Conservation (phyloP, 2,329 filamentous ascomycete species). For the Mariannaea elegans region DNA sequence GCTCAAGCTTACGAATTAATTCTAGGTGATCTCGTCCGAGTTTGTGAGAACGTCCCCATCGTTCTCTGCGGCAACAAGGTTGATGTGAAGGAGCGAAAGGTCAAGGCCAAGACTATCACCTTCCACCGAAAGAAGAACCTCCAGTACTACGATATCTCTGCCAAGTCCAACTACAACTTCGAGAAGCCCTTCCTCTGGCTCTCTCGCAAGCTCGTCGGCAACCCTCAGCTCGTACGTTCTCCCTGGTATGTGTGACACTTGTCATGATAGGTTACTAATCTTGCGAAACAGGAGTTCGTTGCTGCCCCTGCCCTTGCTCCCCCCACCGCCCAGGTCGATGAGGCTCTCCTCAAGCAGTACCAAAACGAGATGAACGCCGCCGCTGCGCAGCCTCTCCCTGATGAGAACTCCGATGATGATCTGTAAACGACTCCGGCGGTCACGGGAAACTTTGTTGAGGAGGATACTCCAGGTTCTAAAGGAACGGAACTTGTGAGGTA, state of each 20-base stretch:
- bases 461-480: constrained; percentile 37
- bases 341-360: constrained; percentile 82
- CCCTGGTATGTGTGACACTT: background rate
- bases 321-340: constrained; percentile 89
- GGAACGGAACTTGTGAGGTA: constrained; percentile 36
- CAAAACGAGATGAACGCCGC: constrained; percentile 88
- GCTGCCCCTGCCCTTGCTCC: constrained; percentile 94
- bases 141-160: constrained; percentile 99
- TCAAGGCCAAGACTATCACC: constrained; percentile 99
- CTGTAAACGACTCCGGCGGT: constrained; percentile 56
- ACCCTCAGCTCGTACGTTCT: constrained; percentile 60
- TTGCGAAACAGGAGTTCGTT: constrained; percentile 81
- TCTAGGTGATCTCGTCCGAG: constrained; percentile 93
- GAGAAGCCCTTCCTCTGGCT: constrained; percentile 99
- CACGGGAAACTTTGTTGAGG: constrained; percentile 42
- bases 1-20: constrained; percentile 28
- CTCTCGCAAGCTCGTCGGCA: constrained; percentile 96
- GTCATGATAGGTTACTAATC: constrained; percentile 37
- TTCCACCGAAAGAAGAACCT: constrained; percentile 99
- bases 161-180: constrained; percentile 99
- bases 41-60: constrained; percentile 99
- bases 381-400: constrained; percentile 84
- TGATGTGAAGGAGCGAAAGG: constrained; percentile 99
- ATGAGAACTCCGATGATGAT: constrained; percentile 86
- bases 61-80: constrained; percentile 99